A percentile compares a stretch with the other conserved stretches of the same genome.
phyloP scores from a whole-genome alignment of 2,329 filamentous ascomycete genomes.

The Neurospora sp. region DNA sequence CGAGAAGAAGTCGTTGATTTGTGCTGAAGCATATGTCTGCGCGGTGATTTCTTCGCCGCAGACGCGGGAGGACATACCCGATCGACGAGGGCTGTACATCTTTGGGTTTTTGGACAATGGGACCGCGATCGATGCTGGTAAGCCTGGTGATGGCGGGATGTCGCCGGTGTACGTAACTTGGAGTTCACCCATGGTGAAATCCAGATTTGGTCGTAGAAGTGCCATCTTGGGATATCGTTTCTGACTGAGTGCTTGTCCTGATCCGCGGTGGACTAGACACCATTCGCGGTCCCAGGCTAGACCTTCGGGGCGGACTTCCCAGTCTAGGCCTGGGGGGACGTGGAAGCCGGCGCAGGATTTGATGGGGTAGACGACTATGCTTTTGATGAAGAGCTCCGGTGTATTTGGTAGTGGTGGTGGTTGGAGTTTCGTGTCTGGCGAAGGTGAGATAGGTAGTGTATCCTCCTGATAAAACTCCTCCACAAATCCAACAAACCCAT shows the following conservation, averaged over 20 bases:
- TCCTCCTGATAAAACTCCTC: constrained; percentile 51
- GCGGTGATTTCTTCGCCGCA: constrained; percentile 73
- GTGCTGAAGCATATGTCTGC: constrained; percentile 56
- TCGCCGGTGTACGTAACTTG: constrained; percentile 43
- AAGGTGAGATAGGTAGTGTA: not conserved
- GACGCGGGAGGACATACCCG: constrained; percentile 52
- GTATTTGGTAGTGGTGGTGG: not conserved
- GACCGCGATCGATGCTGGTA: too few relatives aligned
- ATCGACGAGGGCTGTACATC: constrained; percentile 26
- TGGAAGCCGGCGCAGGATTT: constrained; percentile 83
- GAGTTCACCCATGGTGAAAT: constrained; percentile 59
- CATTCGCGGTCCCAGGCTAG: constrained; percentile 93
- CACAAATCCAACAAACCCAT: constrained; percentile 68
- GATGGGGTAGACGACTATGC: constrained; percentile 74
- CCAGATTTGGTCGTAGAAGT: constrained; percentile 64
- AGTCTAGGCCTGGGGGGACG: constrained; percentile 53
- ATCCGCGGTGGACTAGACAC: constrained; percentile 84
- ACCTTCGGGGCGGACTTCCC: constrained; percentile 75
- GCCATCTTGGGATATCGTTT: constrained; percentile 86
- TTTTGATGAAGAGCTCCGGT: constrained; percentile 43
- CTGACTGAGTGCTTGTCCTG: constrained; percentile 75
- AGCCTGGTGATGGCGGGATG: not conserved
- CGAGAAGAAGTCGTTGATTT: constrained; percentile 71
- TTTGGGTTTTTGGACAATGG: constrained; percentile 61
- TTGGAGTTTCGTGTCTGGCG: not conserved